Base-by-base conservation (phyloP, 805 yeast genomes). In the Candida adriatica region DNA sequence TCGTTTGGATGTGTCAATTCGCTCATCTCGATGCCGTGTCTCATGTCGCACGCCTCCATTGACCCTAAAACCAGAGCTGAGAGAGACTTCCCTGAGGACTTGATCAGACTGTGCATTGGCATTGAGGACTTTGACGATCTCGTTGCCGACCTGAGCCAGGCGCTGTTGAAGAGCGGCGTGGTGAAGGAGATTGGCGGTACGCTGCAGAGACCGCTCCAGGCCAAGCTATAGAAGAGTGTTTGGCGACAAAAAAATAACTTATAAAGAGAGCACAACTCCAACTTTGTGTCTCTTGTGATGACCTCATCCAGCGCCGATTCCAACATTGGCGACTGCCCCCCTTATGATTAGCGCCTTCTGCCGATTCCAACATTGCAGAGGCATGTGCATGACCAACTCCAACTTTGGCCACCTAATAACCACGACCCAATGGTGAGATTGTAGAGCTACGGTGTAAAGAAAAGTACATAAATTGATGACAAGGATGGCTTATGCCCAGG, bases 11-110 rank as follows among this genome's bases (percentile, higher is more conserved):
- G 95, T 56, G 95, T 90, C 39, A 85, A 86, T 64, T 83, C 95
- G 13, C 68, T 88, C 52, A 85, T 88, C 36, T 85, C 95, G 24
- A 73, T 88, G 78, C 97, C 97, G 11, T 85, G 96, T 58, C 73
- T 74, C 57, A 88, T 88, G 96, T 84, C 95, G 6, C 97, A 88
- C 53, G 96, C 96, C n/a, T 80, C 95, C 3, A 88, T 88, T 41
- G 95, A 87, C 46, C 80, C 87, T 16, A 75, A 83, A 51, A 78
- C 85, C 4, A 75, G 96, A 57, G 78, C 77, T 29, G 94, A 82
- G 56, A 75, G 97, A 55, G 86, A 78, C 27, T 77, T 88, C 61
- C 95, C 96, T 2, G 96, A 88, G 58, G 96, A 90, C 54, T 66
- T 88, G 51, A 76, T 88, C 46, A 70, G 97, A 49, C 68, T 88